Evolutionary conservation across 345 rosid species (phyloP).

Genomic region (Citrus cavaleriei): DNA sequence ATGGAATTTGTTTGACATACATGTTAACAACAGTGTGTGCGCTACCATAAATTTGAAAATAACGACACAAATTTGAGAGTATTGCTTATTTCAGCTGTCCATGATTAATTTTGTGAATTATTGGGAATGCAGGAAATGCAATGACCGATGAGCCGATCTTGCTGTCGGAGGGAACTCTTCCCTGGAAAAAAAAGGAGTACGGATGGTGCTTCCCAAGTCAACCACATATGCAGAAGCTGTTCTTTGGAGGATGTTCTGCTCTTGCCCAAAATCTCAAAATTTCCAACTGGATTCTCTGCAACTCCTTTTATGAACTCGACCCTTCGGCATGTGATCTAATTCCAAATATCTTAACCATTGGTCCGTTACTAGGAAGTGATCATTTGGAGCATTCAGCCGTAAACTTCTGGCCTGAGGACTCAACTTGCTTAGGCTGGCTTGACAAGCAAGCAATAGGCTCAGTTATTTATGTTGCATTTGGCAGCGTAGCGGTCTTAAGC

Average conservation of each 20-base stretch:
- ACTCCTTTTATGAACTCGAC: slow-evolving; percentile 30
- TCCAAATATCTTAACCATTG: slow-evolving; percentile 24
- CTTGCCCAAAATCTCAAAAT: neutral
- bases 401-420: slow-evolving; percentile 30
- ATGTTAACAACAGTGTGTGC: too few species aligned
- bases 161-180: slow-evolving; percentile 13
- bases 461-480: slow-evolving; percentile 48
- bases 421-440: slow-evolving; percentile 37
- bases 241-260: neutral
- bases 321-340: slow-evolving; percentile 6
- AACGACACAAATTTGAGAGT: too few species aligned
- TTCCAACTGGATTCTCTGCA: slow-evolving; percentile 17
- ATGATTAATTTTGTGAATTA: neutral
- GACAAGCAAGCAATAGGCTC: slow-evolving; percentile 30
- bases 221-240: neutral
- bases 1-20: too few species aligned
- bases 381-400: neutral
- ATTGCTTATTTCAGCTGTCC: neutral
- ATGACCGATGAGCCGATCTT: slow-evolving; percentile 3
- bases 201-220: slow-evolving; percentile 16
- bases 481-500: slow-evolving; percentile 21
- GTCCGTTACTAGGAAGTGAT: slow-evolving; percentile 21
- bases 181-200: slow-evolving; percentile 16
- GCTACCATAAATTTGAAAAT: too few species aligned
- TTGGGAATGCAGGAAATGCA: slow-evolving; percentile 12